Base-by-base conservation (phyloP, 2,329 filamentous ascomycete species). In the Pseudogymnoascus sp. region DNA sequence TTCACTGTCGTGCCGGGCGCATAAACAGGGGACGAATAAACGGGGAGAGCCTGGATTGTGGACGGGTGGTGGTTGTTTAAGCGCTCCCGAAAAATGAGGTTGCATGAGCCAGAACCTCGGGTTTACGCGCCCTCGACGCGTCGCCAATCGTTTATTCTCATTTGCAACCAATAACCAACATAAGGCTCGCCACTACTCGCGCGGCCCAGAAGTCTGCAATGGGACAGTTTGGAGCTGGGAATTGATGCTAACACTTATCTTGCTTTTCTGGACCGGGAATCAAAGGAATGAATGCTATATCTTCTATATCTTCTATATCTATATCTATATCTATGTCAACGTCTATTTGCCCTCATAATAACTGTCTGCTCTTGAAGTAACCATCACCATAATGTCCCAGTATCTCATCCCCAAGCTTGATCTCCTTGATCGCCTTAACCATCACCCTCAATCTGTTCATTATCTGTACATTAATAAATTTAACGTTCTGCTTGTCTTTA, bases 81-180 rank as follows among this genome's bases (percentile, higher is more conserved):
- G 49, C 49, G 49, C 49, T 55, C 16, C 28, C 49, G 23, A 5
- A 11, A 18, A 55, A 21, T n/a, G 16, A 33, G 49, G 49, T 12
- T 33, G 49, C 49, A 55, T 55, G 28, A 55, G 25, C 49, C 49
- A 55, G 28, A 55, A 16, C 49, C 49, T 33, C 16, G 49, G 49
- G 9, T 7, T 55, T 55, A 33, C 49, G 49, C 49, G 49, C 49
- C 49, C n/a, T 33, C 28, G 49, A 55, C 49, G 49, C 11, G 28
- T 55, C 49, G 28, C 49, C 49, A 55, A 55, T 55, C 49, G 23
- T 55, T 55, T 21, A 55, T 35, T 55, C 28, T 14, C 49, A 55
- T 6, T 4, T 21, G 3, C 9, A 55, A 55, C 45, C 25, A 33
- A 55, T n/a, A 55, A 33, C 49, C 28, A 35, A 55, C 28, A 55